Conservation (phyloP, 768 basidiomycete genomes). For the Termitomyces sp. region DNA sequence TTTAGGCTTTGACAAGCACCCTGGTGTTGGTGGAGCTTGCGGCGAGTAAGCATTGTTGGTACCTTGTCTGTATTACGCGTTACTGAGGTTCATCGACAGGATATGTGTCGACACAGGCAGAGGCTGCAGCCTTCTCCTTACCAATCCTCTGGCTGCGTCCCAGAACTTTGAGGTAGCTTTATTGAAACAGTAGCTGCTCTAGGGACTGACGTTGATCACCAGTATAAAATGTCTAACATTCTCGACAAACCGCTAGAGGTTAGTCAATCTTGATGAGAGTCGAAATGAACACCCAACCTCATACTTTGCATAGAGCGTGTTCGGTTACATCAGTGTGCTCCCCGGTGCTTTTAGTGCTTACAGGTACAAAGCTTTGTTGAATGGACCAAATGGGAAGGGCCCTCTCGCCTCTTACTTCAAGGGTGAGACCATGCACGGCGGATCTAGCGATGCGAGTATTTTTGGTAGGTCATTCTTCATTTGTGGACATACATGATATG, state of each 20-base stretch:
- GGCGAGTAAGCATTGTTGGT: conserved; percentile 64
- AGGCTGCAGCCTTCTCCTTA: conserved; percentile 67
- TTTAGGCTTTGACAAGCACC: conserved; percentile 74
- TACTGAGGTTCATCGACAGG: conserved; percentile 28
- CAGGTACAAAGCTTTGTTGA: conserved; percentile 82
- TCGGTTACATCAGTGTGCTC: conserved; percentile 83
- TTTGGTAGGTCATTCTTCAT: conserved; percentile 40
- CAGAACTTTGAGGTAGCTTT: conserved; percentile 84
- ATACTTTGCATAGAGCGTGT: conserved; percentile 56
- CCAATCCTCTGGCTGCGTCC: conserved; percentile 81
- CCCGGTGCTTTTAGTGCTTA: conserved; percentile 94
- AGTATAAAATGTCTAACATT: conserved; percentile 96
- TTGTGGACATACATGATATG: neutral
- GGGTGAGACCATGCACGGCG: conserved; percentile 84
- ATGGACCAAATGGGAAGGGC: conserved; percentile 84
- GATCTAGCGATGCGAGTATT: conserved; percentile 57
- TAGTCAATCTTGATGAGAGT: conserved; percentile 17
- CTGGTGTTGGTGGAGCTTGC: conserved; percentile 90
- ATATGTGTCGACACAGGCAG: conserved; percentile 82
- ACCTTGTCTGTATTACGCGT: neutral
- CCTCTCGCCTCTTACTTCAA: conserved; percentile 93
- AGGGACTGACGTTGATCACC: conserved; percentile 5
- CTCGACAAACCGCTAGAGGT: conserved; percentile 95
- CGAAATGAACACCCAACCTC: neutral
- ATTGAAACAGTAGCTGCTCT: neutral